Evolutionary conservation across 306 rosid species (phyloP).

Genomic region (Vigna angularis): DNA sequence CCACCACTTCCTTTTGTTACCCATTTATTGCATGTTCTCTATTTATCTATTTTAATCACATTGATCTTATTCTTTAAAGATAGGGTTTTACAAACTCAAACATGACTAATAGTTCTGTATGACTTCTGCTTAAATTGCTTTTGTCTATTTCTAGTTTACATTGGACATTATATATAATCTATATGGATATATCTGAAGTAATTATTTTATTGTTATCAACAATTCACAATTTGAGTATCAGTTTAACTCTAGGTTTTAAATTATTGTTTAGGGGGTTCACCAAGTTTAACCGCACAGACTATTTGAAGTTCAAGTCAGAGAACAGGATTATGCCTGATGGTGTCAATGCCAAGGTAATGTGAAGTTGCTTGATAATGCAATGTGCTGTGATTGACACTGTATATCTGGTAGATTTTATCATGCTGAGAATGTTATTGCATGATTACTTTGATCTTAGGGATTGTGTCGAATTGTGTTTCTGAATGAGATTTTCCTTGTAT

Average conservation of each 20-base stretch:
- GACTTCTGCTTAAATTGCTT: too few species aligned
- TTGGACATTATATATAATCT: too few species aligned
- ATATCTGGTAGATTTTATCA: not conserved
- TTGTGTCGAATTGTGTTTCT: not conserved
- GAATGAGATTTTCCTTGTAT: not conserved
- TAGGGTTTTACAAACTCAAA: too few species aligned
- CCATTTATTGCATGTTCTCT: too few species aligned
- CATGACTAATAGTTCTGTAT: too few species aligned
- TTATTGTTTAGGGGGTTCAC: conserved; percentile 64
- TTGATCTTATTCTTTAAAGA: too few species aligned
- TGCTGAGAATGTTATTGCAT: not conserved
- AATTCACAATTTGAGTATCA: too few species aligned
- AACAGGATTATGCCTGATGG: conserved; percentile 56
- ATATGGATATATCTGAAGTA: too few species aligned
- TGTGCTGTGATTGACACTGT: not conserved
- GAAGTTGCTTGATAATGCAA: not conserved
- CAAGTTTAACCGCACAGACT: conserved; percentile 62
- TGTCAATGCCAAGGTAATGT: conserved; percentile 69
- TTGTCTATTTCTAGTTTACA: too few species aligned
- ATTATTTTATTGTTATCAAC: too few species aligned
- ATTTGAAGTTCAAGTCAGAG: conserved; percentile 42
- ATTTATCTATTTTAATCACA: too few species aligned
- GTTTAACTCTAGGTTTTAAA: not conserved
- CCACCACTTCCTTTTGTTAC: too few species aligned
- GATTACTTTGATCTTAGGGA: not conserved